These are phyloP conservation scores for Phlebiopsis flavidoalba DNA, from an alignment of 768 basidiomycete species.

Conservation along the genomic window DNA sequence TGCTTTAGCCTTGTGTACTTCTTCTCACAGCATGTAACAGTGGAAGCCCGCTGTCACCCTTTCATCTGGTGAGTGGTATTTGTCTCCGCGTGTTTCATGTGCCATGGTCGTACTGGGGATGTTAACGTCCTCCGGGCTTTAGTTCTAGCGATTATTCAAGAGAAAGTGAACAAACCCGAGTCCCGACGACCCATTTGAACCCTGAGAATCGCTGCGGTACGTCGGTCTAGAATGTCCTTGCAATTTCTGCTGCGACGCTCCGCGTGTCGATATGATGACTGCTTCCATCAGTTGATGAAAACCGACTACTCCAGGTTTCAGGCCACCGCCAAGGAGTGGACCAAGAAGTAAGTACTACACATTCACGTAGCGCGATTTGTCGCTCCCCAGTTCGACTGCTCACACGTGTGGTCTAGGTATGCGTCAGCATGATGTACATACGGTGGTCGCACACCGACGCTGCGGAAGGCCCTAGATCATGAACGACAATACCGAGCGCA, in stretches of 20 bases:
- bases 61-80: conserved; percentile 47
- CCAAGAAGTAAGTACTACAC: conserved; percentile 61
- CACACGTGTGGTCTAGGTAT: conserved; percentile 12
- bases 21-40: conserved; percentile 29
- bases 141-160: conserved; percentile 76
- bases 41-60: conserved; percentile 84
- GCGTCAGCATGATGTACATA: not conserved
- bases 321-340: conserved; percentile 75
- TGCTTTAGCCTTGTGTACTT: not conserved
- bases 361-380: not conserved
- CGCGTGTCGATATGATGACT: not conserved
- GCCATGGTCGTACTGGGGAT: not conserved
- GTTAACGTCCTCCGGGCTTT: not conserved
- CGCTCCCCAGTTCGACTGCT: not conserved
- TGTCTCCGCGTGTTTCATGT: too few relatives aligned
- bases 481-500: not conserved
- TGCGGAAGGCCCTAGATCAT: not conserved
- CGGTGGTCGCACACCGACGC: not conserved
- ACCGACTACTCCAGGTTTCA: conserved; percentile 72
- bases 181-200: conserved; percentile 84
- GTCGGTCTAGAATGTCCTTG: conserved; percentile 19
- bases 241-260: not conserved
- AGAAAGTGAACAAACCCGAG: conserved; percentile 87
- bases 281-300: conserved; percentile 55
- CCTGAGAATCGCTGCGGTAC: conserved; percentile 79